Base-by-base conservation (phyloP, 352 stramenopile species). In the Phytopythium mirpurense region DNA sequence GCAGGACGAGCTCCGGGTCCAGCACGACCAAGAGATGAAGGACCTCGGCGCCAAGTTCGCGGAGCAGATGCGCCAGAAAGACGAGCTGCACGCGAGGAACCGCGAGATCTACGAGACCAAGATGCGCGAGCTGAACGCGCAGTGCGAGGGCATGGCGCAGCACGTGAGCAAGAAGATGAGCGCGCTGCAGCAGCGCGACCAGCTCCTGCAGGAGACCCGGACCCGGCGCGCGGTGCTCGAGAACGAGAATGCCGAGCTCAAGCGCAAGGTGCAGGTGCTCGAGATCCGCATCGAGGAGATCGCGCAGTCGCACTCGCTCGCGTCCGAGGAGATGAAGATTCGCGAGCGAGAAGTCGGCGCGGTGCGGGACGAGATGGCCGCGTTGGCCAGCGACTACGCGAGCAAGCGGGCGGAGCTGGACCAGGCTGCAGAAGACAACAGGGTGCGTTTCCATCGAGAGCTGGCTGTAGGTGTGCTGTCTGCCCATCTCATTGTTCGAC, bases 231-330 rank as follows among this genome's bases (percentile, higher is more conserved):
- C 65, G 15, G 54, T 70, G 15, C 24, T 91, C 34, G 80, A 90
- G 54, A 77, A 93, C 44, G 78, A 91, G 54, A 93, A 89, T 63
- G 77, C 57, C 18, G 78, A 88, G 54, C 60, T 89, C 2, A 85
- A 87, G 54, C 74, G 75, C 18, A 93, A 90, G 57, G 70, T 90
- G 9, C 72, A 89, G 54, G 72, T 86, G 31, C 63, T 93, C 5
- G 83, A 93, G 61, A 76, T 87, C 34, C 76, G 77, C 14, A 62
- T 93, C 0, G 77, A 91, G 24, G 83, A 93, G 61, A 70, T 91
- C 32, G 74, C 78, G 9, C 74, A 88, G 48, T 68, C 77, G 0
- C 77, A 90, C 56, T 83, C 71, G 0, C 48, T 86, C 29, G 60
- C 65, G 14, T 58, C 65, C 32, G 77, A 93, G 57, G 71, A 88